Evolutionary conservation across 2,329 filamentous ascomycete genomes (phyloP).

Genomic region (Lecanoromycetidae sp.): DNA sequence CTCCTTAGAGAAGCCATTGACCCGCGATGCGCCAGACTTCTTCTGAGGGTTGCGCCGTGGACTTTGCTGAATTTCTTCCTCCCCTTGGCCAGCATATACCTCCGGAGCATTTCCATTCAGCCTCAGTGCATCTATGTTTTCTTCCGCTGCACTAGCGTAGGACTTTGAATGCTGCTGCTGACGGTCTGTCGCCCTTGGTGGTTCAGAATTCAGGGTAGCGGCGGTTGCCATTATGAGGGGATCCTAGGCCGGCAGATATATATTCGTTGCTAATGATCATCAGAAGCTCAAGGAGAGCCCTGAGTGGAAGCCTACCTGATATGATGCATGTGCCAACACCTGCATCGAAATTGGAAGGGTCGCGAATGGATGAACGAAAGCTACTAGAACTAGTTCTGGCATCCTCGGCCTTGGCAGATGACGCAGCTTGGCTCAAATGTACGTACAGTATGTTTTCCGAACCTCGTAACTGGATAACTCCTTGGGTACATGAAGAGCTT

Average conservation of each 20-base stretch:
- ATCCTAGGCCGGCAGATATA: not conserved
- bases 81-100: slow-evolving; percentile 19
- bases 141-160: slow-evolving; percentile 26
- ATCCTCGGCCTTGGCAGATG: too few species aligned
- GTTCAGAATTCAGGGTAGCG: slow-evolving; percentile 21
- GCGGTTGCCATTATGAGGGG: slow-evolving; percentile 3
- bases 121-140: slow-evolving; percentile 1
- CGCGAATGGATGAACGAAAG: too few species aligned
- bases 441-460: too few species aligned
- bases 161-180: slow-evolving; percentile 27
- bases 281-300: not conserved
- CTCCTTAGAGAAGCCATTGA: slow-evolving; percentile 17
- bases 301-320: too few species aligned
- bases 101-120: not conserved
- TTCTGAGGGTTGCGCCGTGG: slow-evolving; percentile 15
- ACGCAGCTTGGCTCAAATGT: too few species aligned
- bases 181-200: slow-evolving; percentile 25
- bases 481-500: too few species aligned
- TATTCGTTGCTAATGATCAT: too few species aligned
- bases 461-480: too few species aligned
- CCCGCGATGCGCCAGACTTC: slow-evolving; percentile 13
- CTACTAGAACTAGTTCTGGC: too few species aligned
- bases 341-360: too few species aligned
- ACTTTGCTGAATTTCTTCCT: slow-evolving; percentile 21
- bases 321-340: too few species aligned